Evolutionary conservation across 2,329 filamentous ascomycete genomes (phyloP).

Genomic region (Calonectria pteridis): DNA sequence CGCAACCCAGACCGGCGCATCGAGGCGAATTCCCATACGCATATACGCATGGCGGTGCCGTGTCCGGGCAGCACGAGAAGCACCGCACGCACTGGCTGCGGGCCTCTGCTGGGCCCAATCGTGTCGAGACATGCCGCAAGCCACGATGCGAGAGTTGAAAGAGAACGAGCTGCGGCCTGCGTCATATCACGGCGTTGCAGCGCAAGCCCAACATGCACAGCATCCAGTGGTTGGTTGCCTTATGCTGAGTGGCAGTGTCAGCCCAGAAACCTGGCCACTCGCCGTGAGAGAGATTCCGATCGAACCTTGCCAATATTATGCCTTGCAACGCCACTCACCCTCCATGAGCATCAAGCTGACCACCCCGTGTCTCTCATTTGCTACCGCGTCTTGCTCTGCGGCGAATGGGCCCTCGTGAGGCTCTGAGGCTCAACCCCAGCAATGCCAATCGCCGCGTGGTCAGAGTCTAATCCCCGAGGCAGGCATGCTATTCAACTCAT

Average conservation of each 20-base stretch:
- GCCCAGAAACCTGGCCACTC: neutral
- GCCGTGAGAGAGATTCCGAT: neutral
- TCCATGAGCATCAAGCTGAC: neutral
- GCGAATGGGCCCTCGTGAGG: neutral
- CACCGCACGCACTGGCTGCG: neutral
- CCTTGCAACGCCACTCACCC: neutral
- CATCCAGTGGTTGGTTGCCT: constrained; percentile 11
- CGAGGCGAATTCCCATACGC: neutral
- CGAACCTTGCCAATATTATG: neutral
- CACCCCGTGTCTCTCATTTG: neutral
- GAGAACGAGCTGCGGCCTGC: neutral
- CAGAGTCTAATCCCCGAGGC: neutral
- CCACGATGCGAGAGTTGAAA: neutral
- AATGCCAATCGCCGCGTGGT: neutral
- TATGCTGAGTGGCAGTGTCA: neutral
- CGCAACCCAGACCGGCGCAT: neutral
- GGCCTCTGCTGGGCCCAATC: constrained; percentile 6
- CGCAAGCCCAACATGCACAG: constrained; percentile 11
- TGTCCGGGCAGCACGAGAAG: neutral
- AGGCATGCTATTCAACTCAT: neutral
- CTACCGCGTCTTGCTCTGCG: neutral
- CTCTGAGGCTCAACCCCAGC: neutral
- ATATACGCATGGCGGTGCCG: neutral
- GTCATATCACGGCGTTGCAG: constrained; percentile 5
- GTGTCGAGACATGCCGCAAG: neutral